Evolutionary conservation across 208 protist genomes (phyloP).

Genomic region (Phytomonas sp.): DNA sequence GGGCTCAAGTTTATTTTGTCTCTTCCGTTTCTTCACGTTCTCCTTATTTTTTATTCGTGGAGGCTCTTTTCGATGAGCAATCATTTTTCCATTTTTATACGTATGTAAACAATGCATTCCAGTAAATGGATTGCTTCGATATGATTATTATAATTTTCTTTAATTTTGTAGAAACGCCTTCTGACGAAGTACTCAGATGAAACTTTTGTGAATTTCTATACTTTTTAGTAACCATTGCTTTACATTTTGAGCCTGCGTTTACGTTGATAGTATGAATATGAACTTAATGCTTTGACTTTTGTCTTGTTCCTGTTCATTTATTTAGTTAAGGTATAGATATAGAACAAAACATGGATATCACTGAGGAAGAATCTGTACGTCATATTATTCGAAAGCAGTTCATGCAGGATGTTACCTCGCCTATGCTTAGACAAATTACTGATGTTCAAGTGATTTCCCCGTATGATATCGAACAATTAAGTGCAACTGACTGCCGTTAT

Average conservation of each 20-base stretch:
- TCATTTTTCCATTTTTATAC: conserved; percentile 6
- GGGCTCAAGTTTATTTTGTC: not conserved
- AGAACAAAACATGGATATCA: not conserved
- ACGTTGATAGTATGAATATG: not conserved
- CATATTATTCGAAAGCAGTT: not conserved
- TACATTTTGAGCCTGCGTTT: not conserved
- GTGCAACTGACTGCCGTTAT: not conserved
- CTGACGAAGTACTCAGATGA: not conserved
- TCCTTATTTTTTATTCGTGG: not conserved
- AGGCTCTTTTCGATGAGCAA: not conserved
- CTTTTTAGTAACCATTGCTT: not conserved
- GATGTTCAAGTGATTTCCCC: not conserved
- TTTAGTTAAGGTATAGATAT: not conserved
- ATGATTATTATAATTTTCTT: conserved; percentile 6
- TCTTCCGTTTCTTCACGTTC: not conserved
- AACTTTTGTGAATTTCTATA: not conserved
- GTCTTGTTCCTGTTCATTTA: not conserved
- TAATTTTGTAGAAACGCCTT: not conserved
- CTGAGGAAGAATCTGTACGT: not conserved
- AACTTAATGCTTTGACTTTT: not conserved
- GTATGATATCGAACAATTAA: not conserved
- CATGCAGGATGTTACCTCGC: not conserved
- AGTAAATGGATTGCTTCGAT: conserved; percentile 2
- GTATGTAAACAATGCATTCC: conserved; percentile 9
- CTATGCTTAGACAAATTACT: not conserved